Evolutionary conservation across 805 yeast genomes (phyloP), one percentile per base, ranked within the genome.

Genomic region (Starmerella vitae): DNA sequence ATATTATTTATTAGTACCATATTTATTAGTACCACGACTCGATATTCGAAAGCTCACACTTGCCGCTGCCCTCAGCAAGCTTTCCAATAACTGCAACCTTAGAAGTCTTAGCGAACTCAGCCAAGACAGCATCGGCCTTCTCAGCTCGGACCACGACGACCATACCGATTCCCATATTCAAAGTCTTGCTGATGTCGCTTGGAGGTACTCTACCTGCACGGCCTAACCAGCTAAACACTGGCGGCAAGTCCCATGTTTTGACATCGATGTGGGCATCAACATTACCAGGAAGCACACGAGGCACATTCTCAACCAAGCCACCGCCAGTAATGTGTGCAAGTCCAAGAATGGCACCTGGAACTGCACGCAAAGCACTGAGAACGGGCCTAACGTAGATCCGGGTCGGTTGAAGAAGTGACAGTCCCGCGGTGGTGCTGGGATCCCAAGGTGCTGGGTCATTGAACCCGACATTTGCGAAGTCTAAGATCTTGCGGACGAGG

Each of bases 321-420:
- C 99, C 99, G 45, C 99, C 99, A 19, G 99, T 91, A 55, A 91
- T 91, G 56, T 91, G 94, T 2, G 98, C 94, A 56, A 91, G 70
- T 43, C 96, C 99, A 40, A 85, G 67, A 34, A 88, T 57, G 41
- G 80, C 63, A 25, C 69, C 76, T 53, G 78, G 67, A n/a, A 38
- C 42, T 33, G 42, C 43, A 21, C 42, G 37, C 46, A 86, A 70
- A 2, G 82, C 74, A 34, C 80, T 79, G 45, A 91, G 68, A 42
- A 93, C 62, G 53, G 86, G 93, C 61, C 83, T 86, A 47, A 93
- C 98, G 63, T 91, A 91, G 47, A 91, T 86, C 59, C 79, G 77
- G 3, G 98, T 93, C 37, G 99, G 99, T 3, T 76, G 72, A 46
- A 91, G 67, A 38, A 86, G 67, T 51, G 81, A 86, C 61, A 83